Base-by-base conservation (phyloP, 768 basidiomycete species). In the Lentinus tigrinus region DNA sequence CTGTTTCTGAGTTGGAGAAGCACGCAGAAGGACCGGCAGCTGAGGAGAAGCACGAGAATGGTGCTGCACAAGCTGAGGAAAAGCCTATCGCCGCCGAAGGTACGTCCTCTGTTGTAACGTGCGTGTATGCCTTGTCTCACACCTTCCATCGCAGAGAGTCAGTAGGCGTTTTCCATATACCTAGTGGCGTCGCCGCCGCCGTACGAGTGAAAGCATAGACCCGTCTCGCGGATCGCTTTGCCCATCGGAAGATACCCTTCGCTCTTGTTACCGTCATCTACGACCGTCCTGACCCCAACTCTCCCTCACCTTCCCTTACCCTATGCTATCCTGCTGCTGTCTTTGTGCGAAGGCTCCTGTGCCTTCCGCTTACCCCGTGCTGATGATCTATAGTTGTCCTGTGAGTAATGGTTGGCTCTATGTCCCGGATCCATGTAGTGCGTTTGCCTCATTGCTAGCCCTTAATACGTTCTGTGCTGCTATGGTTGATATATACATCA, bases 221-320 rank as follows among this genome's bases (percentile, higher is more conserved):
- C 53, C 43, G 37, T 47, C 9, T 11, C 13, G 39, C 50, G 40
- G 31, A 38, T 50, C 43, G 40, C 49, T 42, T 48, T 47, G 51
- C 43, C 19, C 37, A 28, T 38, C 55, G 59, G 54, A 61, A 56
- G 55, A 61, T 61, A 61, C 60, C 60, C 60, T 42, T 23, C 8
- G 16, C 38, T 36, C n/a, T 47, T 44, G 40, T 46, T 39, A 28
- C 46, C 16, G 24, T 28, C 38, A 34, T 39, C 48, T 47, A 47
- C 47, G 27, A 44, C 50, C 47, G 24, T 47, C 21, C 14, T 36
- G 34, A 39, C 37, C 38, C 47, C 19, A 26, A 28, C 31, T 24
- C 50, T 52, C 36, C 39, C 56, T 16, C 34, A 24, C 43, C 39
- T 51, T 42, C 40, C 19, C n/a, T 44, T 52, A 51, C 44, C 34